These are phyloP conservation scores for Yamadazyma aaseri DNA, from an alignment of 1,139 yeast genomes.

Conservation along the genomic window DNA sequence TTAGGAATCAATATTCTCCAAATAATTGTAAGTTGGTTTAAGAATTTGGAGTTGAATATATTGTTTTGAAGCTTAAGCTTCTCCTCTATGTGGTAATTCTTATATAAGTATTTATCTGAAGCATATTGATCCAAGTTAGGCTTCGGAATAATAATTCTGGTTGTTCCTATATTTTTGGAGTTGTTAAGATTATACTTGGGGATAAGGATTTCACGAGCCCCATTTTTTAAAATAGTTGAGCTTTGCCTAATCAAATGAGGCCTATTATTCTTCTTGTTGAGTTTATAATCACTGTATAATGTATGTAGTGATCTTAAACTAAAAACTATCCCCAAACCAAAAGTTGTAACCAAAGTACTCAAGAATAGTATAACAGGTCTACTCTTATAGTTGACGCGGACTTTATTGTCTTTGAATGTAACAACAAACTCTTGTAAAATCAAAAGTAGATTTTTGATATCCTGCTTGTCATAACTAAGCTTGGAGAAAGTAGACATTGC, in stretches of 20 bases:
- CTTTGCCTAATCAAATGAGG: slow-evolving; percentile 45
- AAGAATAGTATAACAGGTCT: slow-evolving; percentile 46
- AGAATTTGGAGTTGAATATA: slow-evolving; percentile 62
- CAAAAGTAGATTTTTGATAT: slow-evolving; percentile 32
- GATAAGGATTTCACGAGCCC: slow-evolving; percentile 53
- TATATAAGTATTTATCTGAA: slow-evolving; percentile 64
- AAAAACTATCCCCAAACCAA: slow-evolving; percentile 43
- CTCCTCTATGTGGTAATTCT: slow-evolving; percentile 47
- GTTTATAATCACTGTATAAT: slow-evolving; percentile 31
- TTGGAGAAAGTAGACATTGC: slow-evolving; percentile 40
- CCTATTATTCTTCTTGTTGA: slow-evolving; percentile 27
- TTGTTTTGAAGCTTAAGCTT: slow-evolving; percentile 31
- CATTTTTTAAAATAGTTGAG: slow-evolving; percentile 48
- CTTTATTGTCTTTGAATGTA: slow-evolving; percentile 38
- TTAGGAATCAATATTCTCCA: slow-evolving; percentile 84
- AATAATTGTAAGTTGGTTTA: slow-evolving; percentile 71
- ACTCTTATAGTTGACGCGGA: slow-evolving; percentile 42
- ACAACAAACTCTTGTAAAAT: slow-evolving; percentile 39
- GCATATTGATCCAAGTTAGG: slow-evolving; percentile 63
- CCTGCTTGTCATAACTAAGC: slow-evolving; percentile 35
- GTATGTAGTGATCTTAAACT: slow-evolving; percentile 30
- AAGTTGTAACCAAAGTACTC: slow-evolving; percentile 41
- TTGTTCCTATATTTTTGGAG: slow-evolving; percentile 24
- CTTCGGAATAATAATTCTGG: slow-evolving; percentile 56
- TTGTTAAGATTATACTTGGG: slow-evolving; percentile 32